Evolutionary conservation across 169 alveolate species (phyloP), one percentile per base, ranked within the genome.

Genomic region (Eimeria maxima): DNA sequence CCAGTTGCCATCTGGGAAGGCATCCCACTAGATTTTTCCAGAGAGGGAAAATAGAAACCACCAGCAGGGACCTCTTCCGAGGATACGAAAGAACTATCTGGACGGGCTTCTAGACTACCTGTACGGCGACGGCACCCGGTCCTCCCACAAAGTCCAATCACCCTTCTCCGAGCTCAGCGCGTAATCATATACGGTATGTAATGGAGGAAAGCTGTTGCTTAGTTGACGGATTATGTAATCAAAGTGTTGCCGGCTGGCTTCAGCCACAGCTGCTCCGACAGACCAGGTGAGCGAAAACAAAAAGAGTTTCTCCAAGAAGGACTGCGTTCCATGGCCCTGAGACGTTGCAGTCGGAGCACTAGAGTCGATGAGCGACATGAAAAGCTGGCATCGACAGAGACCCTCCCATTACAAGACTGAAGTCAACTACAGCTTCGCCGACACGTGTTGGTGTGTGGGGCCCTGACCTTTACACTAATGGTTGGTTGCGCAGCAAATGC

Each of bases 261-360:
- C 99, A 69, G 98, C 98, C 73, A 98, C 99, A 22, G 99, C 97
- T 1, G 98, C 99, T 11, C 99, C 99, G 94, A 99, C 87, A 22
- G 99, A 98, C 99, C 99, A 99, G n/a, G 98, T 96, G 38, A 98
- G 95, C 42, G 99, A 97, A 94, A 98, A 98, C 7, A 98, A 98
- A 83, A 98, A 98, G 97, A 98, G 95, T 97, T 96, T 97, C 98
- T 87, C 98, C 97, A 74, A 22, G 24, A 87, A 38, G 42, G 93
- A 29, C 65, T 87, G 93, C 7, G 44, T 2, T 47, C 81, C 81
- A 47, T 87, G 93, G 44, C 78, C 80, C 93, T 87, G 81, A 87
- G 60, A 38, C 27, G 2, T 47, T 87, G 38, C 65, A 63, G 33
- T 16, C 63, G 47, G 74, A 38, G 65, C 45, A 22, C 8, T 29